phyloP scores from a whole-genome alignment of 2,329 filamentous ascomycete genomes.

The Stachybotrys chartarum region DNA sequence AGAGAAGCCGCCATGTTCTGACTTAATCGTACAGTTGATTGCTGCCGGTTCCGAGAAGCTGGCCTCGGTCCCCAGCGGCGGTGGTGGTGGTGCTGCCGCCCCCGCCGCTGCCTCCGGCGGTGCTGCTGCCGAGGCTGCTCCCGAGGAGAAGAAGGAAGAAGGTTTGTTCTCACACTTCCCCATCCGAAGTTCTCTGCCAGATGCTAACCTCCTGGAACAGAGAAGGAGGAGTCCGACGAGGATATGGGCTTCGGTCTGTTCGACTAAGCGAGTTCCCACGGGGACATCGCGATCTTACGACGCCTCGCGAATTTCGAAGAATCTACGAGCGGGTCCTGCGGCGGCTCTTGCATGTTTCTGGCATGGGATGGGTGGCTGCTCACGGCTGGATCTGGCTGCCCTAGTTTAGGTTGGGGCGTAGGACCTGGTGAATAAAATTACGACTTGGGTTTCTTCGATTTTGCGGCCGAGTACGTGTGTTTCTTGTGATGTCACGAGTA shows the following conservation, averaged over 20 bases:
- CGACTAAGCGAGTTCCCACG: conserved; percentile 48
- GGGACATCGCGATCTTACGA: conserved; percentile 21
- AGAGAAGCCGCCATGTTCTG: conserved; percentile 8
- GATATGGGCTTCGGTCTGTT: conserved; percentile 74
- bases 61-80: conserved; percentile 92
- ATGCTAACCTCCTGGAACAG: conserved; percentile 8
- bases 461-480: neutral
- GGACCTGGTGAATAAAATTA: conserved; percentile 22
- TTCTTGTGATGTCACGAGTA: neutral
- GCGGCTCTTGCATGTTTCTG: conserved; percentile 20
- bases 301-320: conserved; percentile 25
- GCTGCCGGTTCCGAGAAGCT: conserved; percentile 85
- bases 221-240: conserved; percentile 56
- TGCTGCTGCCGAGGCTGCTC: conserved; percentile 60
- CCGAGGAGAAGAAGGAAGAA: conserved; percentile 79
- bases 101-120: conserved; percentile 62
- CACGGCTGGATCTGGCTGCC: conserved; percentile 19
- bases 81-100: conserved; percentile 62
- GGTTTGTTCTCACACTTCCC: conserved; percentile 10
- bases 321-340: conserved; percentile 22
- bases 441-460: conserved; percentile 18
- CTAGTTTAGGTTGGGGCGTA: conserved; percentile 15
- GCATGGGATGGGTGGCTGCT: conserved; percentile 22
- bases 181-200: neutral
- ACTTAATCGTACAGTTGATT: conserved; percentile 62